These are phyloP conservation scores for Sergeia podlipaevii DNA, from an alignment of 208 protist species.

Conservation along the genomic window DNA sequence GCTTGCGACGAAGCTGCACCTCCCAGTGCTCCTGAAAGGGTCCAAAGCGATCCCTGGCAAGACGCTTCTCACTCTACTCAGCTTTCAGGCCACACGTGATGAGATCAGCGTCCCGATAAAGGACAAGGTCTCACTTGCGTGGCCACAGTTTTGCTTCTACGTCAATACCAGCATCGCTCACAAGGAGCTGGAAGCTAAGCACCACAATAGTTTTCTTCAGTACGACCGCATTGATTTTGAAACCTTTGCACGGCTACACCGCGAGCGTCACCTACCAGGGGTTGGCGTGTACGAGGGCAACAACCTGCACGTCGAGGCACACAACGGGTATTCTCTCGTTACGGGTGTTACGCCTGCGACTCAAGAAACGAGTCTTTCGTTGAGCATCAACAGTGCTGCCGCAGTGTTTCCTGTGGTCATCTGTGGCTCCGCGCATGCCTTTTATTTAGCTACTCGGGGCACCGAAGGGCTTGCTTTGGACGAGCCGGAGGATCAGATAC, in stretches of 20 bases:
- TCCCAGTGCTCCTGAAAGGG: slow-evolving; percentile 46
- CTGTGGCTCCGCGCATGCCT: slow-evolving; percentile 65
- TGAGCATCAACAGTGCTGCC: slow-evolving; percentile 17
- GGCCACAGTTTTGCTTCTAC: slow-evolving; percentile 64
- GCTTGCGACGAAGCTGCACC: slow-evolving; percentile 51
- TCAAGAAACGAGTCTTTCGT: slow-evolving; percentile 49
- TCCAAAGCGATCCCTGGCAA: slow-evolving; percentile 18
- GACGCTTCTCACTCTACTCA: slow-evolving; percentile 54
- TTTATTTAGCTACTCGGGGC: slow-evolving; percentile 55
- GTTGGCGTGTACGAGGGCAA: slow-evolving; percentile 22
- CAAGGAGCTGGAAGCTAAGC: background rate
- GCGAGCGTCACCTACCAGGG: slow-evolving; percentile 1
- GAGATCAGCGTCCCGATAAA: background rate
- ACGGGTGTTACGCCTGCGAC: slow-evolving; percentile 41
- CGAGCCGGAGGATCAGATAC: slow-evolving; percentile 64
- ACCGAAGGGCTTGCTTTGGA: slow-evolving; percentile 25
- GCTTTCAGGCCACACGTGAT: slow-evolving; percentile 32
- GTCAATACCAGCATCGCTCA: slow-evolving; percentile 11
- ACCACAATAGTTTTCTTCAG: slow-evolving; percentile 38
- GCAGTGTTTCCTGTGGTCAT: slow-evolving; percentile 50
- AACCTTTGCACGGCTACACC: background rate
- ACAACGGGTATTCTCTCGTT: slow-evolving; percentile 42
- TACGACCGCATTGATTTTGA: slow-evolving; percentile 44
- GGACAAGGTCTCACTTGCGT: slow-evolving; percentile 18
- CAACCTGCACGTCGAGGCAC: slow-evolving; percentile 22